Conservation (phyloP, 768 basidiomycete species). For the Neoboletus magnificus region DNA sequence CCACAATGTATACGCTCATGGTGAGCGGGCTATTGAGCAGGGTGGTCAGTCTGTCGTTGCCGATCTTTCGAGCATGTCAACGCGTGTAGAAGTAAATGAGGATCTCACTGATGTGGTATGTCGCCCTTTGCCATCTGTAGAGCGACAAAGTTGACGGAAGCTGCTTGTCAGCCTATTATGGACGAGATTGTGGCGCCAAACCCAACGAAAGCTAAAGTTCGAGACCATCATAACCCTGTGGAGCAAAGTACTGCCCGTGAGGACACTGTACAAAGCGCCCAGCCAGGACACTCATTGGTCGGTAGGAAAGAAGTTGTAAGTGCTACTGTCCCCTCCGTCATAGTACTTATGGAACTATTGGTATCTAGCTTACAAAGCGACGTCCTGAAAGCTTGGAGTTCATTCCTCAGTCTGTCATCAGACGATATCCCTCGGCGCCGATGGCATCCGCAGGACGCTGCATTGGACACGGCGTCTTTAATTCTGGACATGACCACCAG, state of each 20-base stretch:
- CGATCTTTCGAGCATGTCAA: not conserved
- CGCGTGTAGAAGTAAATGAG: not conserved
- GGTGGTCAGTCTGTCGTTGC: not conserved
- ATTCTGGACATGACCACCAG: not conserved
- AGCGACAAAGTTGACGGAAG: not conserved
- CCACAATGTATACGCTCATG: not conserved
- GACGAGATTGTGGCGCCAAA: not conserved
- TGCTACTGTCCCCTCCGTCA: not conserved
- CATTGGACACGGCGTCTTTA: not conserved
- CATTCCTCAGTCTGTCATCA: conserved; percentile 26
- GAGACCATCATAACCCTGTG: not conserved
- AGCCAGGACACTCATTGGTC: not conserved
- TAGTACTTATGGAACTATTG: not conserved
- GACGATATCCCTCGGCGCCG: conserved; percentile 17
- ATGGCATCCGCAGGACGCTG: not conserved
- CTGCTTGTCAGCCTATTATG: not conserved
- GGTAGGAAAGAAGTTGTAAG: conserved; percentile 11
- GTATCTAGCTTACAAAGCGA: conserved; percentile 1
- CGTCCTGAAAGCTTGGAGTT: conserved; percentile 24
- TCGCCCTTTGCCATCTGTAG: not conserved
- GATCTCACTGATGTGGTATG: conserved; percentile 5
- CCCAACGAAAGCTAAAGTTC: not conserved
- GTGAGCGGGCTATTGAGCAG: not conserved
- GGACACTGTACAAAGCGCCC: not conserved
- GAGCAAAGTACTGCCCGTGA: not conserved